Base-by-base conservation (phyloP, 176 grass and related monocot genomes). In the Cocos nucifera region DNA sequence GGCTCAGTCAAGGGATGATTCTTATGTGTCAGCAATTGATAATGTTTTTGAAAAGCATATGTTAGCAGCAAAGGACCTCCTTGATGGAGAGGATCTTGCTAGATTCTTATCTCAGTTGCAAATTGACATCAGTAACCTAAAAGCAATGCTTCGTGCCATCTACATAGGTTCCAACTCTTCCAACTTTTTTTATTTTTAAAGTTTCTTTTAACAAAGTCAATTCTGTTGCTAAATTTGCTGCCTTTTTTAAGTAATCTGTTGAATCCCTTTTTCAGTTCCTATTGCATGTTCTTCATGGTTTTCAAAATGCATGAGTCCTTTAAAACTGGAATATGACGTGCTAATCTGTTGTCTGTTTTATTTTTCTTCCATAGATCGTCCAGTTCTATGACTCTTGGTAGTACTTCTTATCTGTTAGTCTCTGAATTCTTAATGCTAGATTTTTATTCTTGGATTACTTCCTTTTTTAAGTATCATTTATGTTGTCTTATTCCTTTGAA, bases 131-230 rank as follows among this genome's bases (percentile, higher is more conserved):
- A 92, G 84, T 74, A 76, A 98, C 73, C 82, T 91, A 20, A 85
- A 69, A 78, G 87, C 93, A 52, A 97, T 97, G 93, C 93, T 97
- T 51, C 73, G 59, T 78, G 93, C 93, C 59, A 91, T 96, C 77
- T 91, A 85, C 75, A 96, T 96, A 79, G 91, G 92, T 96, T 29
- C 39, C 30, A 32, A 54, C 19, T 3, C 54, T 15, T 66, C 14
- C 9, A 44, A 25, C 52, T 21, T 67, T 68, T 80, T 30, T 23
- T 23, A 2, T 63, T 62, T 54, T 32, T 39, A 51, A 62, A 57
- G 44, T 51, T 55, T 51, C 15, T 25, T 74, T 16, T 22, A 17
- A 51, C 30, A 24, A 26, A 53, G 22, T 50, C 21, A 58, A 53
- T 50, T 35, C 7, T 39, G 35, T 9, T 39, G 35, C 7, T 39